Percentiles rank a stretch among this genome's conserved stretches.
These are phyloP conservation scores for Pichia deserticola DNA, from an alignment of 805 yeast species.

Conservation along the genomic window DNA sequence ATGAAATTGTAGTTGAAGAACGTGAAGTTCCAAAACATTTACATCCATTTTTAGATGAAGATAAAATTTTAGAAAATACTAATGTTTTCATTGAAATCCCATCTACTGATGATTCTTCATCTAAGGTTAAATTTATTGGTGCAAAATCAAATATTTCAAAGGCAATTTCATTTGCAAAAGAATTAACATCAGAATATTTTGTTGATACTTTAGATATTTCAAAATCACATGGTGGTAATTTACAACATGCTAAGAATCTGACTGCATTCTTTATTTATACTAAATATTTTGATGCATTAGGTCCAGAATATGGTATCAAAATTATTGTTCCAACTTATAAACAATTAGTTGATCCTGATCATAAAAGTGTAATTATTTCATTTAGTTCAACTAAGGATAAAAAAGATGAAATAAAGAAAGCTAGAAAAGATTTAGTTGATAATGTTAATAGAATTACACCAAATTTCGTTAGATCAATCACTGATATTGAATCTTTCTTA, in stretches of 20 bases:
- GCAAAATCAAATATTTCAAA: conserved; percentile 43
- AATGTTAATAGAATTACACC: conserved; percentile 72
- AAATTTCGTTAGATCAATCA: conserved; percentile 44
- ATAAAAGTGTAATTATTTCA: conserved; percentile 47
- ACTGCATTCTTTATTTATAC: conserved; percentile 57
- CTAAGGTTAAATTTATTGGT: conserved; percentile 57
- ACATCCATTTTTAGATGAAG: conserved; percentile 61
- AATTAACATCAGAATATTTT: conserved; percentile 49
- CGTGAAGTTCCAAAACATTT: conserved; percentile 59
- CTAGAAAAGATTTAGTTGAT: conserved; percentile 66
- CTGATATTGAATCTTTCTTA: conserved; percentile 63
- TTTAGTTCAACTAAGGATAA: conserved; percentile 46
- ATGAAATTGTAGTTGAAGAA: conserved; percentile 42
- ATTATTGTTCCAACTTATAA: conserved; percentile 41
- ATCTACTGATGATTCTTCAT: conserved; percentile 30
- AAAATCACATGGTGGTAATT: conserved; percentile 78
- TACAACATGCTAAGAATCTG: conserved; percentile 67
- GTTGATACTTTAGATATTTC: conserved; percentile 74
- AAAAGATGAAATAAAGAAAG: conserved; percentile 43
- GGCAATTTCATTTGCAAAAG: conserved; percentile 59
- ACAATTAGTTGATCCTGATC: conserved; percentile 34
- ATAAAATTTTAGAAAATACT: conserved; percentile 43
- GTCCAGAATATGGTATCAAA: conserved; percentile 35
- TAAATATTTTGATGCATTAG: conserved; percentile 38
- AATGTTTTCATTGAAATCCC: conserved; percentile 56